Base-by-base conservation (phyloP, 2,329 filamentous ascomycete species). In the Dactylonectria estremocensis region DNA sequence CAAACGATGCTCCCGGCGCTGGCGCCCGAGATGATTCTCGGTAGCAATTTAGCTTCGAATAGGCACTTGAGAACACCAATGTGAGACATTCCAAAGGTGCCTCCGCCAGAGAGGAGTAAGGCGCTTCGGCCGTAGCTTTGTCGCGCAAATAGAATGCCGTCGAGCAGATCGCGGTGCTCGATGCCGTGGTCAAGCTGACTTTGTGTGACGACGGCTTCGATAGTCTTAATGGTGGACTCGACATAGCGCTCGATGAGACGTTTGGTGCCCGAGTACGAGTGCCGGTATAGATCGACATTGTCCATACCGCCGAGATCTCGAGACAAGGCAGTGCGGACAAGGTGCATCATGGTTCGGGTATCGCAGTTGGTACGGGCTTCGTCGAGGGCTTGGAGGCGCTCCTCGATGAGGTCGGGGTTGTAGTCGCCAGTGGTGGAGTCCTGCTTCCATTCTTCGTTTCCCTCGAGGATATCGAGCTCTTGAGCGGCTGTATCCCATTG, bases 51-150 rank as follows among this genome's bases (percentile, higher is more conserved):
- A 3, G 89, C 87, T 76, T 96, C 90, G 79, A 91, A 95, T 3
- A 97, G 85, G 4, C 92, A 88, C 79, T 97, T 97, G 61, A 97
- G 83, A 3, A 97, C 94, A 1, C 95, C 95, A 61, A 97, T 92
- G 78, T 97, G 95, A 67, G 93, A 93, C 93, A 97, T 97, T 46
- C 95, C 95, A 81, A 97, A 94, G 1, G 95, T 96, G 1, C 92
- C 94, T 2, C 95, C 95, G 8, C 95, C 95, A 5, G 94, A 97
- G 10, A 97, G 84, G 10, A 97, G 84, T 57, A 97, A 83, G 0
- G 94, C 95, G 69, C 92, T 96, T 69, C 94, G 88, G n/a, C 94
- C 94, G 76, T 95, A 97, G 40, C 93, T 92, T 76, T 95, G 93
- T 45, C 93, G 89, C 1, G 93, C 89, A 62, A 89, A 88, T 52